Base-by-base conservation (phyloP, 2,329 filamentous ascomycete species). In the Aspergillus felis region DNA sequence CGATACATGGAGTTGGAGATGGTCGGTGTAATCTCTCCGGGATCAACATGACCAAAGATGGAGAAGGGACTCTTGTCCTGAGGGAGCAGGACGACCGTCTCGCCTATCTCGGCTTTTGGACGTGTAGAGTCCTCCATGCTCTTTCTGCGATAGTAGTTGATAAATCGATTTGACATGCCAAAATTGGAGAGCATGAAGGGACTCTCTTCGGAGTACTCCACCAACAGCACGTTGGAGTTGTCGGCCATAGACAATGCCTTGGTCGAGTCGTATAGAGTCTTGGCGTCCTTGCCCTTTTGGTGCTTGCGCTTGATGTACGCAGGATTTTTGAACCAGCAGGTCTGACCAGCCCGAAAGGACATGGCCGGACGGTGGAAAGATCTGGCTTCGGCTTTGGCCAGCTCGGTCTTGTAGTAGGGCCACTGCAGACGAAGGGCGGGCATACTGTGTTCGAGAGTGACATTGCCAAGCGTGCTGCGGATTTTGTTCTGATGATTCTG, bases 401-500 rank as follows among this genome's bases (percentile, higher is more conserved):
- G 81, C 68, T 89, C 91, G 56, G 94, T 91, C 69, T 90, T 91
- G 79, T 97, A 99, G 80, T 96, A 97, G 42, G 94, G 94, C 85
- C 91, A 97, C 61, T 95, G 90, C 44, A 99, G 79, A 69, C 93
- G 92, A 68, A 93, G 81, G 10, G 94, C 94, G 17, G 94, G 93
- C 80, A 96, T 82, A 73, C 90, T 92, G 77, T 99, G 94, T 72
- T 99, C 94, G 46, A 99, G 87, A n/a, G 89, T 87, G 61, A 96
- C 86, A 69, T 92, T 93, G 49, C 92, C 91, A 59, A 99, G 84
- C 1, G 91, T 96, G 53, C 92, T 94, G 64, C 94, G 87, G 60
- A 99, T 90, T 75, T 96, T 97, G 81, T 91, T 92, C 76, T 96
- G 91, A 69, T 96, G 92, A 69, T 97, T 97, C 74, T 96, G 92